Evolutionary conservation across 306 rosid species (phyloP).

Genomic region (Boehmeria nivea): DNA sequence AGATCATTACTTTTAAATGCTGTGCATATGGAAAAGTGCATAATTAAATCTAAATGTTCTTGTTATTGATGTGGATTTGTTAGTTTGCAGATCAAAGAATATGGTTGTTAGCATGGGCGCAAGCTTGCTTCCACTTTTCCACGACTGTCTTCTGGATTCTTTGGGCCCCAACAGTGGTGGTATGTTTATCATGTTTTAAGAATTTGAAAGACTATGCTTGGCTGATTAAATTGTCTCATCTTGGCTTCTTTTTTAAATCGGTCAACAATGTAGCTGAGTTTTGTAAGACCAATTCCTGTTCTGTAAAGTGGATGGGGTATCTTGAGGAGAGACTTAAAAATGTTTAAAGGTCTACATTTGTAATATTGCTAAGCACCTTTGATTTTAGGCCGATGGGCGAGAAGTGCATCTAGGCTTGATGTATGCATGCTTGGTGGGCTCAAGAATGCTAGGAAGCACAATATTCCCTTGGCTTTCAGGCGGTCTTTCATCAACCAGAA

Average conservation of each 20-base stretch:
- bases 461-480: conserved; percentile 73
- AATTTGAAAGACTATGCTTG: conserved; percentile 13
- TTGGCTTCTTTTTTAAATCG: neutral
- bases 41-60: neutral
- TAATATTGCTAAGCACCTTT: conserved; percentile 8
- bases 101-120: conserved; percentile 89
- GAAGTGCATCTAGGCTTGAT: conserved; percentile 82
- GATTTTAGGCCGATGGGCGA: conserved; percentile 87
- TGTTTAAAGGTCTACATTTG: neutral
- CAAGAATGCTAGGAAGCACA: conserved; percentile 93
- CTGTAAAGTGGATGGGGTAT: neutral
- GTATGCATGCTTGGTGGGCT: conserved; percentile 74
- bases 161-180: conserved; percentile 99
- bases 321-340: too few relatives aligned
- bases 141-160: conserved; percentile 75
- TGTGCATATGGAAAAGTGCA: too few relatives aligned
- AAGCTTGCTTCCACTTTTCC: conserved; percentile 85
- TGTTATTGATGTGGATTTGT: conserved; percentile 18
- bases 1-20: too few relatives aligned
- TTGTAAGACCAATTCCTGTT: conserved; percentile 2
- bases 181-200: conserved; percentile 37
- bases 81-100: conserved; percentile 85
- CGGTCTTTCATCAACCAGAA: conserved; percentile 63
- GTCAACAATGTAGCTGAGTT: conserved; percentile 7
- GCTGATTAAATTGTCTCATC: neutral